A percentile compares a stretch with the other conserved stretches of the same genome.
These are phyloP conservation scores for Candida lessepsii DNA, from an alignment of 805 yeast genomes.

Conservation along the genomic window DNA sequence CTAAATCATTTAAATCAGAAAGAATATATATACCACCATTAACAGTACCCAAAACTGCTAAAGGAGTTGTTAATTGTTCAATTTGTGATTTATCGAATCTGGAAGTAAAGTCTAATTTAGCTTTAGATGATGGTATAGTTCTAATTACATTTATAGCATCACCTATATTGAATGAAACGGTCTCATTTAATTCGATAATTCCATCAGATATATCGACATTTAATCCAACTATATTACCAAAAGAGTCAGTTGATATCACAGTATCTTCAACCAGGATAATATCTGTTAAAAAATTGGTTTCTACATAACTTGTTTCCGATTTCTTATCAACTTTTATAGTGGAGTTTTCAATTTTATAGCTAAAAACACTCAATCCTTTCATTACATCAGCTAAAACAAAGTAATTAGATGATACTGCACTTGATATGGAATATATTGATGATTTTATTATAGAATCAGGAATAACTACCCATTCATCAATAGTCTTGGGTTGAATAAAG, in stretches of 20 bases:
- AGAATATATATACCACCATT: constrained; percentile 26
- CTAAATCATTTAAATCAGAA: constrained; percentile 13
- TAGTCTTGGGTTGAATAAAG: constrained; percentile 8
- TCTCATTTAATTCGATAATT: constrained; percentile 11
- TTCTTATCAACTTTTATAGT: background rate
- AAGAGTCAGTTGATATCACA: constrained; percentile 25
- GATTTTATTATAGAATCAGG: constrained; percentile 12
- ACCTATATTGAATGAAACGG: constrained; percentile 23
- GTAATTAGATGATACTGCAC: background rate
- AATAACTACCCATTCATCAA: constrained; percentile 15
- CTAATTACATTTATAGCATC: constrained; percentile 28
- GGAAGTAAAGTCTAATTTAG: constrained; percentile 8
- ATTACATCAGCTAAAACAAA: constrained; percentile 19
- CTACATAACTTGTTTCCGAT: constrained; percentile 1
- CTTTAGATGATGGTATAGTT: constrained; percentile 2
- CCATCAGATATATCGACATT: background rate
- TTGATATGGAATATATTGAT: constrained; percentile 13
- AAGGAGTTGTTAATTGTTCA: background rate
- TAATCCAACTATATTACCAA: constrained; percentile 26
- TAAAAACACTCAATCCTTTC: constrained; percentile 15
- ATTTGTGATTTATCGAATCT: constrained; percentile 7
- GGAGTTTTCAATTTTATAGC: background rate
- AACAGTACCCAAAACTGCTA: constrained; percentile 26
- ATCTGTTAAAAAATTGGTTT: constrained; percentile 10
- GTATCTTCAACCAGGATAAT: constrained; percentile 3